Conservation (phyloP, 2,329 filamentous ascomycete genomes). For the Didymella keratinophila region DNA sequence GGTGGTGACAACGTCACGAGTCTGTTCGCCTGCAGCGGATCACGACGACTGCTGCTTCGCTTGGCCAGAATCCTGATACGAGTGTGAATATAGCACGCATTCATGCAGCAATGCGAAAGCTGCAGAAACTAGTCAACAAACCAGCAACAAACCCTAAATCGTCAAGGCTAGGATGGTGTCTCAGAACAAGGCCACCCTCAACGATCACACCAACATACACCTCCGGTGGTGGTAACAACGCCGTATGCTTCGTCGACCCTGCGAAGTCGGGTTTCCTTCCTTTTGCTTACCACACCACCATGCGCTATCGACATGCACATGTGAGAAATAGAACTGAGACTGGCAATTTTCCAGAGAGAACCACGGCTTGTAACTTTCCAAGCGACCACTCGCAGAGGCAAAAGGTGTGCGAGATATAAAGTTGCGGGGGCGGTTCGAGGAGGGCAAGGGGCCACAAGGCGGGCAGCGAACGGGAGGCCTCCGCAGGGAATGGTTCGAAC, state of each 20-base stretch:
- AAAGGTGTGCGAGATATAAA: background rate
- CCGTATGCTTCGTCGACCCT: conserved; percentile 1
- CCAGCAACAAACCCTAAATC: background rate
- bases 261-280: conserved; percentile 8
- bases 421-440: conserved; percentile 7
- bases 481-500: conserved; percentile 2
- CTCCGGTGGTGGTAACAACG: background rate
- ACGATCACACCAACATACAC: background rate
- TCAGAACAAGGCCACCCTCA: background rate
- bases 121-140: background rate
- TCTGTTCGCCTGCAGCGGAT: background rate
- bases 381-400: background rate
- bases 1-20: background rate
- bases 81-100: background rate
- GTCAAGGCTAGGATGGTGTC: background rate
- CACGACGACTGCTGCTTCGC: background rate
- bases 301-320: conserved; percentile 1
- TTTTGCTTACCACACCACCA: background rate
- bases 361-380: background rate
- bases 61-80: background rate
- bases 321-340: background rate
- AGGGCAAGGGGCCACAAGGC: background rate
- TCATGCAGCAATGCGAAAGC: background rate
- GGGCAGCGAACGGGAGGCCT: conserved; percentile 5
- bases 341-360: background rate